Percentiles rank a stretch among this genome's conserved stretches.
phyloP scores from a whole-genome alignment of 306 rosid genomes.

The Coriaria nepalensis region DNA sequence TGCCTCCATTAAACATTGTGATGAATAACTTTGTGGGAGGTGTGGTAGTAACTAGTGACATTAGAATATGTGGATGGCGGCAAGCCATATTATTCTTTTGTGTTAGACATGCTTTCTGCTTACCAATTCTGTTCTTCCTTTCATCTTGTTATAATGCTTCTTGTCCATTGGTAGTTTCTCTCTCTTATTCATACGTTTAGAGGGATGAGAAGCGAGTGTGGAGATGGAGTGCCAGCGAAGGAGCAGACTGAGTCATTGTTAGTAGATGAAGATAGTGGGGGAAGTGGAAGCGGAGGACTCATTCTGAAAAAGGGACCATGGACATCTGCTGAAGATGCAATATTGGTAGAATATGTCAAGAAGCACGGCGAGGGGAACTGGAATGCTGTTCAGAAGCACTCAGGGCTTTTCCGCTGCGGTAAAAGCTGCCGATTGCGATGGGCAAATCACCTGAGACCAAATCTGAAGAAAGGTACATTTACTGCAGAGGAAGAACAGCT shows the following conservation, averaged over 20 bases:
- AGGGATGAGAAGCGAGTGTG: slow-evolving; percentile 55
- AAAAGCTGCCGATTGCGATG: slow-evolving; percentile 96
- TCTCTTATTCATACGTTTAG: slow-evolving; percentile 14
- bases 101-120: too few relatives aligned
- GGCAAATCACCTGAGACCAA: slow-evolving; percentile 98
- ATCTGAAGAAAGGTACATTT: slow-evolving; percentile 87
- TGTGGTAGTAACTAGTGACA: too few relatives aligned
- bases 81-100: too few relatives aligned
- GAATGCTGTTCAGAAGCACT: slow-evolving; percentile 96
- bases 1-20: too few relatives aligned
- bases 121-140: not conserved
- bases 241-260: slow-evolving; percentile 33
- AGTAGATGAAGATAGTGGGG: slow-evolving; percentile 45
- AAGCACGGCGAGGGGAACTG: slow-evolving; percentile 97
- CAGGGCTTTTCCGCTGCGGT: slow-evolving; percentile 83
- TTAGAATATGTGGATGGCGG: too few relatives aligned
- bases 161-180: slow-evolving; percentile 20
- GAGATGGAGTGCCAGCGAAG: slow-evolving; percentile 32
- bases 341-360: slow-evolving; percentile 79
- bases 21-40: too few relatives aligned
- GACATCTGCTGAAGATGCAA: slow-evolving; percentile 81
- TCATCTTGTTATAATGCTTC: slow-evolving; percentile 17
- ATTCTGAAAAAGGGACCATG: slow-evolving; percentile 91
- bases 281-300: slow-evolving; percentile 22
- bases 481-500: slow-evolving; percentile 63